Evolutionary conservation across 2,329 filamentous ascomycete species (phyloP).

Genomic region (Microsporum canis): DNA sequence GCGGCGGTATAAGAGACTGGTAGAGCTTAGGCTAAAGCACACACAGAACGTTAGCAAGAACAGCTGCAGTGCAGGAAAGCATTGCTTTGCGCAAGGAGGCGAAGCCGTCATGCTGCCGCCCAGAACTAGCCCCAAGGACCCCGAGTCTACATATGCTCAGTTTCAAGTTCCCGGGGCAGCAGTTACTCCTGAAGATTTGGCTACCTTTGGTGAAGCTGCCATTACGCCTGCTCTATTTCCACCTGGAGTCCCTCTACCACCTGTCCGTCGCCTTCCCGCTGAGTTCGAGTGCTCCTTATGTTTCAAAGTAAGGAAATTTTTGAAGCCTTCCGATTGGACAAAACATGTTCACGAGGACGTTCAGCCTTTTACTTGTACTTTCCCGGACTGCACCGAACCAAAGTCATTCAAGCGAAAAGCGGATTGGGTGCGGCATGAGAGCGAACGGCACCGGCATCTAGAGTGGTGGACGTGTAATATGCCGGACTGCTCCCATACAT

Average conservation of each 20-base stretch:
- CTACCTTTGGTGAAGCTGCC: constrained; percentile 54
- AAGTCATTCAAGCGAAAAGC: constrained; percentile 94
- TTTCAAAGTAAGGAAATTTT: constrained; percentile 72
- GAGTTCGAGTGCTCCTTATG: constrained; percentile 85
- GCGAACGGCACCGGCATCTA: constrained; percentile 76
- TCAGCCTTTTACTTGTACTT: constrained; percentile 87
- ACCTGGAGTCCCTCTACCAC: constrained; percentile 67
- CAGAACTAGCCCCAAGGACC: constrained; percentile 41
- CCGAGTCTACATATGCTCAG: constrained; percentile 45
- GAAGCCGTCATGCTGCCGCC: constrained; percentile 50
- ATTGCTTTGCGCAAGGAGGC: constrained; percentile 60
- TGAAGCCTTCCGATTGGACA: constrained; percentile 91
- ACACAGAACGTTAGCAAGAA: constrained; percentile 45
- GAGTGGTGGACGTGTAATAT: constrained; percentile 86
- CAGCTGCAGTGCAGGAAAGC: constrained; percentile 49
- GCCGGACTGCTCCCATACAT: constrained; percentile 67
- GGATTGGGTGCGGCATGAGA: constrained; percentile 91
- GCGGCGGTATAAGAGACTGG: constrained; percentile 63
- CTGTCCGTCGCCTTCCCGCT: constrained; percentile 63
- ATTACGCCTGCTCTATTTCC: constrained; percentile 67
- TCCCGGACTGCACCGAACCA: constrained; percentile 66
- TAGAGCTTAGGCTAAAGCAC: constrained; percentile 61
- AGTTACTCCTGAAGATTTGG: constrained; percentile 53
- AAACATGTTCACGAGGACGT: constrained; percentile 93
- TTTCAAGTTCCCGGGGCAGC: constrained; percentile 47